These are phyloP conservation scores for Tylopilus sp. DNA, from an alignment of 768 basidiomycete genomes.

Conservation along the genomic window DNA sequence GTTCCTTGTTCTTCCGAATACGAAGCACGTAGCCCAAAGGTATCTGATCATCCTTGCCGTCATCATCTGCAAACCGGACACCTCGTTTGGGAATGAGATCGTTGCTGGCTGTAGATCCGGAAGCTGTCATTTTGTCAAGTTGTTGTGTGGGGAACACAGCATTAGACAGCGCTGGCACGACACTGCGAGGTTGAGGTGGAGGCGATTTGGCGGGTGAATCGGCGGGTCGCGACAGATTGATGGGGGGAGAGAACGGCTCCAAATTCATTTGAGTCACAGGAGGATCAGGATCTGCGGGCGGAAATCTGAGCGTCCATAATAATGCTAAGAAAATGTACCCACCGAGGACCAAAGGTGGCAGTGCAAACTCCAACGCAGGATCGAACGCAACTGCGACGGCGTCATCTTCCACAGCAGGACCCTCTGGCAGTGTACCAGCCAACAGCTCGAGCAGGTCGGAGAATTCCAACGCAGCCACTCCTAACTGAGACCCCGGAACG, in stretches of 20 bases:
- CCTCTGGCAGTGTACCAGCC: constrained; percentile 42
- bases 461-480: constrained; percentile 70
- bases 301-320: constrained; percentile 11
- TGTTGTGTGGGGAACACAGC: constrained; percentile 1
- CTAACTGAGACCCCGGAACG: constrained; percentile 48
- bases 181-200: constrained; percentile 1
- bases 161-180: neutral
- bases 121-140: neutral
- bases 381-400: constrained; percentile 13
- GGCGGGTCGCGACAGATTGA: constrained; percentile 2
- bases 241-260: constrained; percentile 3
- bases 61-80: constrained; percentile 63
- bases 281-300: constrained; percentile 22
- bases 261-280: constrained; percentile 8
- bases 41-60: constrained; percentile 59
- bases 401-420: constrained; percentile 9
- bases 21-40: constrained; percentile 70
- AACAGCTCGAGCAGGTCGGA: constrained; percentile 64
- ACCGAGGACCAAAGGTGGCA: constrained; percentile 20
- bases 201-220: neutral
- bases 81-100: constrained; percentile 40
- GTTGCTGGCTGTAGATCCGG: constrained; percentile 9
- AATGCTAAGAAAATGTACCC: constrained; percentile 7
- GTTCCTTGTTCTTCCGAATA: constrained; percentile 67
- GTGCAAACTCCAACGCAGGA: constrained; percentile 14